Percentiles rank a stretch among this genome's conserved stretches.
These are phyloP conservation scores for Kitagawia praeruptora DNA, from an alignment of 129 eudicot species.

Conservation along the genomic window DNA sequence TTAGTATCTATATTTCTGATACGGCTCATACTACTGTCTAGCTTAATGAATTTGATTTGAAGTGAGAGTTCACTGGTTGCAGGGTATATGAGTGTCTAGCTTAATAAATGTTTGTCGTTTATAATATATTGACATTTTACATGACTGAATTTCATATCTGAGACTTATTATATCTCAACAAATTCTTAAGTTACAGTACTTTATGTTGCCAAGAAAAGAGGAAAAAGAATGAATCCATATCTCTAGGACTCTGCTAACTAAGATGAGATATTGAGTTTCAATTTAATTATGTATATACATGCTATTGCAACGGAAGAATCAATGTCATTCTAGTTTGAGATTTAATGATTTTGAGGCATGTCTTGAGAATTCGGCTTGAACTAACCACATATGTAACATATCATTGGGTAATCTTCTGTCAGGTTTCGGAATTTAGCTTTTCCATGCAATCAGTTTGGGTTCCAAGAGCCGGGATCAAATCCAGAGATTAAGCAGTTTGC, in stretches of 20 bases:
- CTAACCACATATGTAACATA: not conserved
- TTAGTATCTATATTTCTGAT: not conserved
- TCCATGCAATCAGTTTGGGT: too few species aligned
- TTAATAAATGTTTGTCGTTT: not conserved
- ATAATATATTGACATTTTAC: not conserved
- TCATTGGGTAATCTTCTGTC: too few species aligned
- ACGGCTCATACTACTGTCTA: not conserved
- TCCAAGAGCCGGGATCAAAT: too few species aligned
- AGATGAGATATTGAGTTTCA: not conserved
- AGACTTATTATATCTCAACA: not conserved
- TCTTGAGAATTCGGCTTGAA: not conserved
- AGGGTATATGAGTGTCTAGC: too few species aligned
- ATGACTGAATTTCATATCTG: not conserved
- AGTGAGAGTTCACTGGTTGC: not conserved
- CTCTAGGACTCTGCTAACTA: not conserved
- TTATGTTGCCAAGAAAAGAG: not conserved
- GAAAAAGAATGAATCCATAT: not conserved
- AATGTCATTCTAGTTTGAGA: not conserved
- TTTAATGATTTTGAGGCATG: not conserved
- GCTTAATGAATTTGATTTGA: not conserved
- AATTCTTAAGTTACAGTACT: not conserved
- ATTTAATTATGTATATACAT: not conserved
- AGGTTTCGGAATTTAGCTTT: too few species aligned
- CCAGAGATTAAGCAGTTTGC: too few species aligned
- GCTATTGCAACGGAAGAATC: not conserved